These are phyloP conservation scores for Murraya paniculata DNA, from an alignment of 345 rosid genomes.

Conservation along the genomic window DNA sequence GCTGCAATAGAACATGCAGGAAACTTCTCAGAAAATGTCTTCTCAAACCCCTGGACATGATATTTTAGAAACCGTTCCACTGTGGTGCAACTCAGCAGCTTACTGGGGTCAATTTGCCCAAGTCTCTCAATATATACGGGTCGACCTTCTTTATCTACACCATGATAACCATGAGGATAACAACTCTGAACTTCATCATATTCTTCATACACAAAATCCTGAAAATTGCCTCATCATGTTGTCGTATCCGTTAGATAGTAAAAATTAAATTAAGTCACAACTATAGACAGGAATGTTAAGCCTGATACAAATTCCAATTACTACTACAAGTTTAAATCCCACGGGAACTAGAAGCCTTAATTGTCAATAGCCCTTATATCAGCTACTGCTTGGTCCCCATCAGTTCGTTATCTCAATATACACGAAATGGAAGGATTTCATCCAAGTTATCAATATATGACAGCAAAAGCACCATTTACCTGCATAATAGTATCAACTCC, in stretches of 20 bases:
- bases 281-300: not conserved
- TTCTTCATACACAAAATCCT: slow-evolving; percentile 92
- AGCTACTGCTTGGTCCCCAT: slow-evolving; percentile 9
- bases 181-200: slow-evolving; percentile 67
- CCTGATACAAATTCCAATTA: slow-evolving; percentile 8
- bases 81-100: slow-evolving; percentile 78
- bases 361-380: slow-evolving; percentile 3
- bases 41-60: slow-evolving; percentile 92
- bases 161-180: slow-evolving; percentile 98
- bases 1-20: slow-evolving; percentile 90
- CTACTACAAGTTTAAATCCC: slow-evolving; percentile 4
- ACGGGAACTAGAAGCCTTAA: not conserved
- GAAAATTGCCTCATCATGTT: slow-evolving; percentile 15
- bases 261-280: not conserved
- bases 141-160: slow-evolving; percentile 81
- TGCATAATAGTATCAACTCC: slow-evolving; percentile 70
- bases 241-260: slow-evolving; percentile 6
- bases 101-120: slow-evolving; percentile 73
- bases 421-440: not conserved
- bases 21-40: slow-evolving; percentile 79
- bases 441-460: slow-evolving; percentile 6
- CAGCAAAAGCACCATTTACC: slow-evolving; percentile 38
- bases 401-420: slow-evolving; percentile 2
- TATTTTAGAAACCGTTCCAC: slow-evolving; percentile 85
- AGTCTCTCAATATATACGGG: slow-evolving; percentile 89